A percentile compares a stretch with the other conserved stretches of the same genome.
phyloP scores from a whole-genome alignment of 331 rosid species.

The Telfairia occidentalis region DNA sequence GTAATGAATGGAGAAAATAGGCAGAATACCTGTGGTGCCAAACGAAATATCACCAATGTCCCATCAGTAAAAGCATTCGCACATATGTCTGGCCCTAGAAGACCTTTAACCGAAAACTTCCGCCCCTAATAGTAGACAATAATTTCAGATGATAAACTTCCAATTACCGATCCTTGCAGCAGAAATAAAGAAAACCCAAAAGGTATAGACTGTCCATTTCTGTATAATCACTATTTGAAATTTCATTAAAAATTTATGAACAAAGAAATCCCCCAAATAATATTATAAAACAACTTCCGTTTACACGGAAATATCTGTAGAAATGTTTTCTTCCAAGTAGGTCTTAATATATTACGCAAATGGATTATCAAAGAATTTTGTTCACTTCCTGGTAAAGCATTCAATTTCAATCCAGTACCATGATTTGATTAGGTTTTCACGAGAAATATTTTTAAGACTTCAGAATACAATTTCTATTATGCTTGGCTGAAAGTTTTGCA shows the following conservation, averaged over 20 bases:
- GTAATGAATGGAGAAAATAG: not conserved
- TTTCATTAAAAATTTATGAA: too few relatives aligned
- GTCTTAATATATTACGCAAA: not conserved
- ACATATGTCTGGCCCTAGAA: conserved; percentile 56
- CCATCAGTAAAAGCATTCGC: conserved; percentile 63
- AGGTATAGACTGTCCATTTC: not conserved
- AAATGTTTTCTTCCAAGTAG: not conserved
- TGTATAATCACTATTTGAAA: not conserved
- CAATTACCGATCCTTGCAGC: not conserved
- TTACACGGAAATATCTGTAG: not conserved
- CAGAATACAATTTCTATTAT: not conserved
- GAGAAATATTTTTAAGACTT: not conserved
- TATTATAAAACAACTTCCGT: not conserved
- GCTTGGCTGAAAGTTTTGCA: not conserved
- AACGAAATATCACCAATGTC: conserved; percentile 77
- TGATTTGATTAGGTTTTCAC: not conserved
- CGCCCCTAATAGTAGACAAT: conserved; percentile 47
- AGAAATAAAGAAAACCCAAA: not conserved
- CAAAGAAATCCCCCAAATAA: not conserved
- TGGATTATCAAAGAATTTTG: not conserved
- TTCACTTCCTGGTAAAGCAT: not conserved
- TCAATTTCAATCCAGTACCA: not conserved
- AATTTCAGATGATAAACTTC: not conserved
- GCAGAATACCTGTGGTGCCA: conserved; percentile 86
- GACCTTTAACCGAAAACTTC: conserved; percentile 85